These are phyloP conservation scores for Mucor irregularis DNA, from an alignment of 371 early-diverging fungal genomes.

Conservation along the genomic window DNA sequence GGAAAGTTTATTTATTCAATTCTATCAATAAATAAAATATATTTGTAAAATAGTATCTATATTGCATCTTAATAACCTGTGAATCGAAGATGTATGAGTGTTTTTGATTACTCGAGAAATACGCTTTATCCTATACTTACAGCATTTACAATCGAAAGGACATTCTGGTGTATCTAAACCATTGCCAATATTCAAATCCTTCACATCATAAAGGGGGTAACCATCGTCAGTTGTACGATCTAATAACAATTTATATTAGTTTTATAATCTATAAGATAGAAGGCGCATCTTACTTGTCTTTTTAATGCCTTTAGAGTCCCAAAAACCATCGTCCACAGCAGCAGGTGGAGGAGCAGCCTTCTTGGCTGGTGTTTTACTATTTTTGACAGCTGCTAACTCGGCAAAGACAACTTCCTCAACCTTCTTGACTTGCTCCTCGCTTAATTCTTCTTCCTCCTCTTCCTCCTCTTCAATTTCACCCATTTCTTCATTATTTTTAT, in stretches of 20 bases:
- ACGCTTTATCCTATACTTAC: conserved; percentile 25
- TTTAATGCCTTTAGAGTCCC: conserved; percentile 47
- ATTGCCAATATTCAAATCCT: conserved; percentile 47
- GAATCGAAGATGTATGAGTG: too few relatives aligned
- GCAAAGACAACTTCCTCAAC: conserved; percentile 51
- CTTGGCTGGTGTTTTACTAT: conserved; percentile 18
- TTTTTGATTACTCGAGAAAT: too few relatives aligned
- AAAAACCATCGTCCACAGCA: conserved; percentile 35
- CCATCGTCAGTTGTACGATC: conserved; percentile 56
- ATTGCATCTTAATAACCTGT: background rate
- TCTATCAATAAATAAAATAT: background rate
- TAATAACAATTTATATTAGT: conserved; percentile 1
- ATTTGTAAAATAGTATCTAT: background rate
- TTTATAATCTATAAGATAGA: too few relatives aligned
- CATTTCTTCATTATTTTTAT: conserved; percentile 2
- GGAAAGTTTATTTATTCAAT: background rate
- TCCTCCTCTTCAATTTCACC: conserved; percentile 17
- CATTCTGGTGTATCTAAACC: conserved; percentile 50
- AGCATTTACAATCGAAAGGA: conserved; percentile 53
- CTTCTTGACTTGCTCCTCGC: conserved; percentile 17
- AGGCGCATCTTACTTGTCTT: conserved; percentile 51
- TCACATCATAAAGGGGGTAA: conserved; percentile 51
- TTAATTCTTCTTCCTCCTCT: conserved; percentile 19
- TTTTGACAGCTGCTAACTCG: conserved; percentile 48
- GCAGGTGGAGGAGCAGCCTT: conserved; percentile 22